Conservation (phyloP, 768 basidiomycete genomes). For the Leucocoprinus sp. region DNA sequence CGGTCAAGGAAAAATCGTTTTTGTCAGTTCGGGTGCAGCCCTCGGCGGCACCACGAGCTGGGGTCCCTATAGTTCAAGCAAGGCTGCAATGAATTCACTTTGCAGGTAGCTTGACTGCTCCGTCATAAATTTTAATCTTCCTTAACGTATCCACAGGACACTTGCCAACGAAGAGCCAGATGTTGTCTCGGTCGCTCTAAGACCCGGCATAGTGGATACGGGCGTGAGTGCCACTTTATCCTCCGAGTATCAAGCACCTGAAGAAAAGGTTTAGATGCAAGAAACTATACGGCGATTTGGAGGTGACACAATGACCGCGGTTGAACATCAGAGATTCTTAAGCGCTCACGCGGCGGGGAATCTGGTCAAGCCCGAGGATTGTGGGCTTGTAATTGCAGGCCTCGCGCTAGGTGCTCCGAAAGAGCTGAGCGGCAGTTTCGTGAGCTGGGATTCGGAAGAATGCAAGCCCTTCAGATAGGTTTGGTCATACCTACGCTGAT, state of each 20-base stretch:
- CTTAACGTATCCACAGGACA: conserved; percentile 40
- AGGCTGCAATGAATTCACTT: conserved; percentile 86
- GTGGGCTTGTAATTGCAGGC: conserved; percentile 72
- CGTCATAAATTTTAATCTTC: neutral
- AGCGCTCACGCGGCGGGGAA: conserved; percentile 52
- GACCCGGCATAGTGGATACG: conserved; percentile 88
- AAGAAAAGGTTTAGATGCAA: conserved; percentile 61
- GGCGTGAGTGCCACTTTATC: conserved; percentile 36
- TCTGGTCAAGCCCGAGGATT: conserved; percentile 67
- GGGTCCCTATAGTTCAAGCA: conserved; percentile 77
- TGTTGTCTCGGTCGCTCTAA: conserved; percentile 65
- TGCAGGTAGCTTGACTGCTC: conserved; percentile 41
- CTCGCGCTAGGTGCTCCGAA: conserved; percentile 59
- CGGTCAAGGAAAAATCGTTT: conserved; percentile 58
- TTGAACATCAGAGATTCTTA: conserved; percentile 51
- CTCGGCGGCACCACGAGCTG: conserved; percentile 58
- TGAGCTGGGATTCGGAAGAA: conserved; percentile 72
- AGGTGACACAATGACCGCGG: conserved; percentile 40
- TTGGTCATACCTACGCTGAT: no score
- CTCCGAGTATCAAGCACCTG: neutral
- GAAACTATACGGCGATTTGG: conserved; percentile 41
- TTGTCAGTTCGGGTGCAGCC: conserved; percentile 84
- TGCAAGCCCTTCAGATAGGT: conserved; percentile 46
- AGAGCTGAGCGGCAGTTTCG: conserved; percentile 64
- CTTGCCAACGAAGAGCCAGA: conserved; percentile 78